phyloP scores from a whole-genome alignment of 2,329 filamentous ascomycete genomes.

The Exophiala dermatitidis region DNA sequence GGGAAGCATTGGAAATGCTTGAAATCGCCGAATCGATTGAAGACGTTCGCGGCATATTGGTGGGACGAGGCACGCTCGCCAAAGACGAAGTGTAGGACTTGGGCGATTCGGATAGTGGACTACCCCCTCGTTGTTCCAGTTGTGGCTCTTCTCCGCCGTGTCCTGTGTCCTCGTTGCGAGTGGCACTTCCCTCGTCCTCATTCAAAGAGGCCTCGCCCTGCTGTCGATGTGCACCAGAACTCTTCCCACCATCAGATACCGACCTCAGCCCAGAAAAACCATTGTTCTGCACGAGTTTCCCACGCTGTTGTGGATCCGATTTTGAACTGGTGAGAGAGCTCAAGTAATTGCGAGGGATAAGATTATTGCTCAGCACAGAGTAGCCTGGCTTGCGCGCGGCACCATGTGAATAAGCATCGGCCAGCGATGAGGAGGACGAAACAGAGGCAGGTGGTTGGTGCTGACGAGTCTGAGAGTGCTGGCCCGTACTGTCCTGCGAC shows the following conservation, averaged over 20 bases:
- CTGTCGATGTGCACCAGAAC: constrained; percentile 1
- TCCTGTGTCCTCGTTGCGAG: background rate
- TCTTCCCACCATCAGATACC: constrained; percentile 9
- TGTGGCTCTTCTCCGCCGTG: background rate
- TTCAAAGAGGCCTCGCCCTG: constrained; percentile 7
- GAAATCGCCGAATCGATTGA: constrained; percentile 95
- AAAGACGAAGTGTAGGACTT: constrained; percentile 12
- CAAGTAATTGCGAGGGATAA: constrained; percentile 35
- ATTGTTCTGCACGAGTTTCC: constrained; percentile 1
- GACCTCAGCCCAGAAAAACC: constrained; percentile 1
- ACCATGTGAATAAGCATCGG: constrained; percentile 12
- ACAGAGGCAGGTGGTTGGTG: constrained; percentile 19
- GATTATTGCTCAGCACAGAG: constrained; percentile 24
- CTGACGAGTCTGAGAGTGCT: constrained; percentile 17
- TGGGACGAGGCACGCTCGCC: constrained; percentile 4
- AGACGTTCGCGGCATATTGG: constrained; percentile 59
- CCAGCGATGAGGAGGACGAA: constrained; percentile 18
- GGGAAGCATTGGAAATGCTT: constrained; percentile 54
- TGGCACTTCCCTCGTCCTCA: background rate
- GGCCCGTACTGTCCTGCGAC: constrained; percentile 18
- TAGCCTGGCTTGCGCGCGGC: constrained; percentile 13
- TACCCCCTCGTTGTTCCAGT: background rate
- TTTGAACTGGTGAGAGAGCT: constrained; percentile 26
- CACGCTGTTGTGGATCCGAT: constrained; percentile 4
- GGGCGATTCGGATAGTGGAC: constrained; percentile 12